Evolutionary conservation across 1,284 basidiomycete species (phyloP).

Genomic region (Moesziomyces sp.): DNA sequence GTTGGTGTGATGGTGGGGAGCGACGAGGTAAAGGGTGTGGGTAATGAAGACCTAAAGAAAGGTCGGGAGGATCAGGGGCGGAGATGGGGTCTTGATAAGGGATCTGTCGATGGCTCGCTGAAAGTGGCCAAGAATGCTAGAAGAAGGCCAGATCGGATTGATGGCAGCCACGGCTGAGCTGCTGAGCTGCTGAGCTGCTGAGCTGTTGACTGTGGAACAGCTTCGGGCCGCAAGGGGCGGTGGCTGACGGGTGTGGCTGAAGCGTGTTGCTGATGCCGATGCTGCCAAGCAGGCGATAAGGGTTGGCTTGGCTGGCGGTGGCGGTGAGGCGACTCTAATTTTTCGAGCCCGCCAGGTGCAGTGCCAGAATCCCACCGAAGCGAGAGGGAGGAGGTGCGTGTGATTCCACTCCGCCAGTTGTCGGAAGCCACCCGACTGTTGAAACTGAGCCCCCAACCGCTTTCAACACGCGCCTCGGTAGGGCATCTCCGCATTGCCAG

Average conservation of each 20-base stretch:
- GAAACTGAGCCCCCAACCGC: background rate
- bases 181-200: no score
- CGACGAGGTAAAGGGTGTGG: background rate
- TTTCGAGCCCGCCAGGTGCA: background rate
- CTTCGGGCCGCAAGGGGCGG: no score
- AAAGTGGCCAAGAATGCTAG: background rate
- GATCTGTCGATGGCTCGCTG: background rate
- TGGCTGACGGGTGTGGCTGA: background rate
- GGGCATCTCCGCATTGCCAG: no score
- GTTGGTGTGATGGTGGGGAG: slow-evolving; percentile 3
- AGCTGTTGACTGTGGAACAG: no score
- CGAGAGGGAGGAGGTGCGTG: no score
- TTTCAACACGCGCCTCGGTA: background rate
- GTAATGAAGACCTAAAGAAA: background rate
- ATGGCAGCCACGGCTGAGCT: no score
- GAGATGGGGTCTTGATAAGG: background rate
- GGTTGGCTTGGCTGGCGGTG: background rate
- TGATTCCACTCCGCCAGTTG: no score
- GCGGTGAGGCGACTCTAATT: background rate
- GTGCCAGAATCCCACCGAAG: no score
- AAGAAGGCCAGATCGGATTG: background rate
- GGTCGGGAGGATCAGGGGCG: background rate
- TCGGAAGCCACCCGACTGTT: background rate
- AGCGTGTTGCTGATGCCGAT: background rate
- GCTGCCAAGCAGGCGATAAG: background rate